These are phyloP conservation scores for Phytophthora cryptogea DNA, from an alignment of 352 stramenopile species.

Conservation along the genomic window DNA sequence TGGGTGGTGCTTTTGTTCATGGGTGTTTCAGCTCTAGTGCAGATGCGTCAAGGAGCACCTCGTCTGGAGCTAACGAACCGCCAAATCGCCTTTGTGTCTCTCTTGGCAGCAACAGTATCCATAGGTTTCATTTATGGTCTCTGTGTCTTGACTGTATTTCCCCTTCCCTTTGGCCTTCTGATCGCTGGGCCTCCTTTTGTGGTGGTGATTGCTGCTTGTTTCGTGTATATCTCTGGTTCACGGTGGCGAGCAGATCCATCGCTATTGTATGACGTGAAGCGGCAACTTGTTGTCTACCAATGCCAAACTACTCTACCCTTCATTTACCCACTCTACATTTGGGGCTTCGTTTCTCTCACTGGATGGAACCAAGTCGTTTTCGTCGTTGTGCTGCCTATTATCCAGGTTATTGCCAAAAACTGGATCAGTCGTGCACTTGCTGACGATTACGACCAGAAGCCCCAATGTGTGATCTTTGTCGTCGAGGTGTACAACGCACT, in stretches of 20 bases:
- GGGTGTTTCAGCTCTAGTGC: conserved; percentile 7
- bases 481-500: conserved; percentile 55
- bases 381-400: conserved; percentile 36
- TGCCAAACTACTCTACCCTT: conserved; percentile 28
- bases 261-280: conserved; percentile 20
- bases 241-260: conserved; percentile 11
- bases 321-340: conserved; percentile 53
- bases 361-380: conserved; percentile 32
- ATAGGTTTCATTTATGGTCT: conserved; percentile 19
- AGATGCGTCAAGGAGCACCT: conserved; percentile 22
- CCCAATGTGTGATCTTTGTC: conserved; percentile 50
- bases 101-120: conserved; percentile 13
- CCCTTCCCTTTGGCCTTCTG: conserved; percentile 44
- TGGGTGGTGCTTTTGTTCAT: conserved; percentile 21
- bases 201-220: conserved; percentile 9
- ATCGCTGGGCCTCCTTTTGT: conserved; percentile 21
- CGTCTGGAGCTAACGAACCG: conserved; percentile 6
- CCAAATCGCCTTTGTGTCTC: conserved; percentile 12
- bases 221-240: conserved; percentile 20
- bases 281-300: conserved; percentile 19
- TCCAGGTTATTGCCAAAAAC: conserved; percentile 54
- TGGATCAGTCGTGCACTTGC: conserved; percentile 25
- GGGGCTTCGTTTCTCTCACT: conserved; percentile 31
- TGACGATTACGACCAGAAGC: conserved; percentile 33
- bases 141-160: conserved; percentile 33